Conservation (phyloP, 2,329 filamentous ascomycete species). For the Botrytis aclada region DNA sequence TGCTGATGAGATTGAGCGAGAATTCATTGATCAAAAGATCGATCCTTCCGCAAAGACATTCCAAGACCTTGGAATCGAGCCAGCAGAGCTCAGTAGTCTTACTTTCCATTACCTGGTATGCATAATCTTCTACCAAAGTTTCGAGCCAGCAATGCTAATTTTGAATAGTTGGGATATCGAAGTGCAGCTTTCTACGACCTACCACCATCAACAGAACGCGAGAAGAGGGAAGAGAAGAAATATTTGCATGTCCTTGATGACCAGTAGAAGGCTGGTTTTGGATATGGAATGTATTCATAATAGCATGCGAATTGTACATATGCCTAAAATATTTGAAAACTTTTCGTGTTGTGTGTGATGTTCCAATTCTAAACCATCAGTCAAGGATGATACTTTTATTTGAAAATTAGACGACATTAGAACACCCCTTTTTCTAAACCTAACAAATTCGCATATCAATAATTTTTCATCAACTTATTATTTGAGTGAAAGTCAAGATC, state of each 20-base stretch:
- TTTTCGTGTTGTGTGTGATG: slow-evolving; percentile 7
- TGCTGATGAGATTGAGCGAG: slow-evolving; percentile 81
- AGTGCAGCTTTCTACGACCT: slow-evolving; percentile 87
- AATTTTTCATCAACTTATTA: not conserved
- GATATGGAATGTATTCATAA: slow-evolving; percentile 17
- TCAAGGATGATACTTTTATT: not conserved
- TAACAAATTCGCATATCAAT: not conserved
- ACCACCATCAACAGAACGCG: slow-evolving; percentile 89
- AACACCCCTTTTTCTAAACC: not conserved
- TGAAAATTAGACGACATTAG: not conserved
- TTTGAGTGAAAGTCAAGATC: not conserved
- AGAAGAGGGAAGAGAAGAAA: slow-evolving; percentile 93
- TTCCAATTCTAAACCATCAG: not conserved
- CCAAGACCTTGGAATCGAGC: slow-evolving; percentile 86
- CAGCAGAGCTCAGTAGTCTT: slow-evolving; percentile 78
- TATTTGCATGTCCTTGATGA: slow-evolving; percentile 93
- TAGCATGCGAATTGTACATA: slow-evolving; percentile 40
- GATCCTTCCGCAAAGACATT: slow-evolving; percentile 93
- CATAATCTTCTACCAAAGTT: not conserved
- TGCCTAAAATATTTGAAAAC: slow-evolving; percentile 20
- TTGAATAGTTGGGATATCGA: slow-evolving; percentile 76
- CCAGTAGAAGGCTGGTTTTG: slow-evolving; percentile 53
- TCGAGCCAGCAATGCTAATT: not conserved
- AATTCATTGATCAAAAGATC: slow-evolving; percentile 90
- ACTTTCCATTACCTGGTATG: slow-evolving; percentile 90